Conservation (phyloP, 1,284 basidiomycete genomes). For the Pseudozyma sp. region DNA sequence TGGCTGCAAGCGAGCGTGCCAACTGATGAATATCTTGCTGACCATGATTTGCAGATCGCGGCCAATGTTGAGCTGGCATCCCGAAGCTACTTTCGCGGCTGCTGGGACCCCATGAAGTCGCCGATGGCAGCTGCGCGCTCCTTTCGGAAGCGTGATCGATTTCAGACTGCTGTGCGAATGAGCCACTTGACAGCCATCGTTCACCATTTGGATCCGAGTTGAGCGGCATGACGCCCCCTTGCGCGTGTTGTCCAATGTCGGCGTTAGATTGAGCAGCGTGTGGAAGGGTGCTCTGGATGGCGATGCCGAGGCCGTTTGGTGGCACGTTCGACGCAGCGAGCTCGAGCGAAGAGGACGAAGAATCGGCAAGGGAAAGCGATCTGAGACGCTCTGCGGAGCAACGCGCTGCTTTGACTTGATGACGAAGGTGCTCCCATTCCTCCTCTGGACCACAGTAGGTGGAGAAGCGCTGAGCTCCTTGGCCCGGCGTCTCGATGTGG, state of each 20-base stretch:
- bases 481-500: conserved; percentile 52
- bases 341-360: neutral
- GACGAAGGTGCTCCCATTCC: conserved; percentile 45
- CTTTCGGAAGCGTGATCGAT: neutral
- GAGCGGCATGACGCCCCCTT: conserved; percentile 12
- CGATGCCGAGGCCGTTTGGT: conserved; percentile 21
- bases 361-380: neutral
- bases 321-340: neutral
- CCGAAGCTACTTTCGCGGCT: conserved; percentile 25
- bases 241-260: neutral
- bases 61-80: neutral
- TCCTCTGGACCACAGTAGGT: conserved; percentile 52
- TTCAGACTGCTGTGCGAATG: neutral
- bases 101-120: conserved; percentile 17
- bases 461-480: conserved; percentile 37
- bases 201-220: conserved; percentile 61
- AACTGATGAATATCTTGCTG: conserved; percentile 3
- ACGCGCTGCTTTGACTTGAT: conserved; percentile 15
- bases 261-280: neutral
- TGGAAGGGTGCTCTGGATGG: conserved; percentile 7
- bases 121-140: neutral
- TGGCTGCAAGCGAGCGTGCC: conserved; percentile 7
- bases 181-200: conserved; percentile 35
- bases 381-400: conserved; percentile 1
- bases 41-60: neutral